Percentiles rank a stretch among this genome's conserved stretches.
These are phyloP conservation scores for Taphrina communis DNA, from an alignment of 1,139 yeast genomes.

Conservation along the genomic window DNA sequence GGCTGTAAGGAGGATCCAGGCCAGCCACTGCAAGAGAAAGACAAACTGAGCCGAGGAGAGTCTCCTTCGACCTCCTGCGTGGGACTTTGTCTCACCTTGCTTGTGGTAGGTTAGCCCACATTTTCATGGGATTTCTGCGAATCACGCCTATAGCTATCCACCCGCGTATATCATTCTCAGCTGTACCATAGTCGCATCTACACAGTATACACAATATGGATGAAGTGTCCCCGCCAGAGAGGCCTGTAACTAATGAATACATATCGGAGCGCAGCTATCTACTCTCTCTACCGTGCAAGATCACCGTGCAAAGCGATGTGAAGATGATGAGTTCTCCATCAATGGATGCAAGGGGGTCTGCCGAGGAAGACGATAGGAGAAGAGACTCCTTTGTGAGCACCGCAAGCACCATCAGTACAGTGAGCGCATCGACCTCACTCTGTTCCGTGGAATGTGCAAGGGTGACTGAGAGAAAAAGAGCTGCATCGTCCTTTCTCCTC, in stretches of 20 bases:
- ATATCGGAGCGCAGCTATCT: background rate
- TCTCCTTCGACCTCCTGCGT: conserved; percentile 4
- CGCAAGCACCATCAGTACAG: conserved; percentile 1
- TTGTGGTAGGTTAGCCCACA: conserved; percentile 1
- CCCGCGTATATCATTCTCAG: too few relatives aligned
- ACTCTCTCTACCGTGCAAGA: conserved; percentile 10
- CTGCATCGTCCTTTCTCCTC: conserved; percentile 23
- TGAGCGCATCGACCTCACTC: background rate
- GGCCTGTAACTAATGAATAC: background rate
- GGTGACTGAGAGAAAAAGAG: conserved; percentile 11
- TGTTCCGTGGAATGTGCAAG: conserved; percentile 30
- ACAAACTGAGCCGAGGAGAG: conserved; percentile 2
- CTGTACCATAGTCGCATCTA: too few relatives aligned
- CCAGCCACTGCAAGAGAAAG: background rate
- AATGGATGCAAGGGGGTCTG: conserved; percentile 9
- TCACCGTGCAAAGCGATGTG: conserved; percentile 6
- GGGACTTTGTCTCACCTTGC: background rate
- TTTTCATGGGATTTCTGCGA: background rate
- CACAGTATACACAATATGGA: background rate
- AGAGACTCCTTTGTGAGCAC: conserved; percentile 14
- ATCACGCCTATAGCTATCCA: background rate
- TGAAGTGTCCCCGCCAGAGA: background rate
- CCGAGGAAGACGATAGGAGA: conserved; percentile 9
- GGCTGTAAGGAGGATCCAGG: background rate
- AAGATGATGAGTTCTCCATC: conserved; percentile 10